Percentiles rank a stretch among this genome's conserved stretches.
phyloP scores from a whole-genome alignment of 2,329 filamentous ascomycete species.

The Fusarium multiceps region DNA sequence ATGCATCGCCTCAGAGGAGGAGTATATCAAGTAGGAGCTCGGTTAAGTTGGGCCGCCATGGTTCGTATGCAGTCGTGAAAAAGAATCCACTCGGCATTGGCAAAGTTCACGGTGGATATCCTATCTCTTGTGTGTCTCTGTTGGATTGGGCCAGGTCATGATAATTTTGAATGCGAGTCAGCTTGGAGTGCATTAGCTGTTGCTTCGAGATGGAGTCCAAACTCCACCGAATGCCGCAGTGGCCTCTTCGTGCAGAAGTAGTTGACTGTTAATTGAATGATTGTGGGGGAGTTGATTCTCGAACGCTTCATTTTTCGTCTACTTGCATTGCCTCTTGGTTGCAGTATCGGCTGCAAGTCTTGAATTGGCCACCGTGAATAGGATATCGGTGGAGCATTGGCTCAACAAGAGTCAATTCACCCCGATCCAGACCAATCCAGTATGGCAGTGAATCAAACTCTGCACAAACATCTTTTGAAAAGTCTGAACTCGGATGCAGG shows the following conservation, averaged over 20 bases:
- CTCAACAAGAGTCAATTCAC: not conserved
- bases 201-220: slow-evolving; percentile 17
- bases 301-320: slow-evolving; percentile 23
- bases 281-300: slow-evolving; percentile 8
- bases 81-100: not conserved
- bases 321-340: slow-evolving; percentile 17
- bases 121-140: slow-evolving; percentile 28
- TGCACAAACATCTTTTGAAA: not conserved
- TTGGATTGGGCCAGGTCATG: slow-evolving; percentile 22
- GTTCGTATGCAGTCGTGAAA: not conserved
- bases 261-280: not conserved
- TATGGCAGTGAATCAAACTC: not conserved
- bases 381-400: slow-evolving; percentile 17
- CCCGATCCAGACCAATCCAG: not conserved
- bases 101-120: slow-evolving; percentile 27
- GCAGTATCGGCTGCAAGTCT: slow-evolving; percentile 7
- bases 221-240: slow-evolving; percentile 1
- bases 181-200: slow-evolving; percentile 20
- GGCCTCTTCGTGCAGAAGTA: not conserved
- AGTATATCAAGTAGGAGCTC: slow-evolving; percentile 13
- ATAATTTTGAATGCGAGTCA: slow-evolving; percentile 33
- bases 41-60: slow-evolving; percentile 10
- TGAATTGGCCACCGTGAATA: slow-evolving; percentile 39
- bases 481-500: not conserved
- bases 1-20: not conserved